Evolutionary conservation across 75 land plant genomes (phyloP), one percentile per base, ranked within the genome.

Genomic region (Isoetes taiwanensis): DNA sequence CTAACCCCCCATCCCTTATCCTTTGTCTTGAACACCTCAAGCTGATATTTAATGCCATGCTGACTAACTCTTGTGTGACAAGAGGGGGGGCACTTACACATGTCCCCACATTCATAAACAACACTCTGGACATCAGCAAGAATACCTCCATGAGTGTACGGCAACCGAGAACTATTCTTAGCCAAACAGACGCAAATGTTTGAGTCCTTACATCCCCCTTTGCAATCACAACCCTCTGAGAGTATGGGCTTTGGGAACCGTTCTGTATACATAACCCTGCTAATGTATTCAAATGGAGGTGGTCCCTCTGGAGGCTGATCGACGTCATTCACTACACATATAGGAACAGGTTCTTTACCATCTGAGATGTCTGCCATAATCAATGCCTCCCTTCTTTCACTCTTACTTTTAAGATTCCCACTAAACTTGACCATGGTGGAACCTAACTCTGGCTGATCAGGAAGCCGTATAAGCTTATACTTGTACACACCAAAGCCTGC

Each of bases 401-500:
- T 16, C 16, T 46, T 6, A 29, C 27, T 24, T 10, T 34, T 17
- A 1, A 34, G 62, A 19, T 46, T 46, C 52, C 57, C 61, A 1
- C 75, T 68, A 32, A 72, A 71, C 58, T 39, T 80, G 30, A 80
- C 12, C 10, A 71, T 26, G 3, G 41, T 9, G 28, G 75, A 77
- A 2, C 81, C 86, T 72, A 82, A 67, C 19, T 69, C 76, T 0
- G 68, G 65, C 57, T 90, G 97, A 10, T 72, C 79, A 0, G 58
- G 58, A 25, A 65, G 48, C 32, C 97, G 66, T 24, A 61, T 16
- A 30, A 90, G 74, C 64, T 65, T 82, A 59, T 58, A 90, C 74
- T 80, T 82, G 56, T 63, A 90, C 28, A 90, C 84, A 0, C 66
- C 63, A 56, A 68, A 86, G 1, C 91, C 91, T 20, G 83, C 72